phyloP scores from a whole-genome alignment of 2,329 filamentous ascomycete genomes.

The Fusarium pseudocircinatum region DNA sequence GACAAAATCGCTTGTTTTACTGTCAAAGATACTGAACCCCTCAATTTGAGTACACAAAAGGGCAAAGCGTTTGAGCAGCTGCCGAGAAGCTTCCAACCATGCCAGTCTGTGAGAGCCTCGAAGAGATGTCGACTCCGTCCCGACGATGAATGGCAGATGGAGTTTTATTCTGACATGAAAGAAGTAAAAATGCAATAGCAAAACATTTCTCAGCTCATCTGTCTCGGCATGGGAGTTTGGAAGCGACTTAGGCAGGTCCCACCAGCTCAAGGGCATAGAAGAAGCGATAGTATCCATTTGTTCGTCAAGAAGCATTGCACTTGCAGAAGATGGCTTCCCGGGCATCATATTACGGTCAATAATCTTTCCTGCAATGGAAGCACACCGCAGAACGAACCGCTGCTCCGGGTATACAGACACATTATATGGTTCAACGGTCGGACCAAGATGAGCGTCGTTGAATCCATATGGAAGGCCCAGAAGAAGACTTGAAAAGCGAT shows the following conservation, averaged over 20 bases:
- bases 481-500: background rate
- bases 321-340: background rate
- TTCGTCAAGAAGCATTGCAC: background rate
- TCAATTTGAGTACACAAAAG: background rate
- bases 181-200: background rate
- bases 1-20: background rate
- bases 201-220: background rate
- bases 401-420: background rate
- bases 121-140: background rate
- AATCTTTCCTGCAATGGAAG: background rate
- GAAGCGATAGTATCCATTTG: background rate
- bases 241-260: background rate
- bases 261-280: background rate
- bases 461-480: background rate
- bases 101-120: background rate
- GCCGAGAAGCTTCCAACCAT: background rate
- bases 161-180: background rate
- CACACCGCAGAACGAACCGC: background rate
- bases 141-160: background rate
- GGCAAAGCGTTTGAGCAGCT: background rate
- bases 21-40: background rate
- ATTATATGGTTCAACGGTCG: background rate
- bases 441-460: background rate
- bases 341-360: background rate
- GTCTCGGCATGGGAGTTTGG: background rate